Conservation (phyloP, 495 filamentous ascomycete species). For the Penicillium dipodomyicola region DNA sequence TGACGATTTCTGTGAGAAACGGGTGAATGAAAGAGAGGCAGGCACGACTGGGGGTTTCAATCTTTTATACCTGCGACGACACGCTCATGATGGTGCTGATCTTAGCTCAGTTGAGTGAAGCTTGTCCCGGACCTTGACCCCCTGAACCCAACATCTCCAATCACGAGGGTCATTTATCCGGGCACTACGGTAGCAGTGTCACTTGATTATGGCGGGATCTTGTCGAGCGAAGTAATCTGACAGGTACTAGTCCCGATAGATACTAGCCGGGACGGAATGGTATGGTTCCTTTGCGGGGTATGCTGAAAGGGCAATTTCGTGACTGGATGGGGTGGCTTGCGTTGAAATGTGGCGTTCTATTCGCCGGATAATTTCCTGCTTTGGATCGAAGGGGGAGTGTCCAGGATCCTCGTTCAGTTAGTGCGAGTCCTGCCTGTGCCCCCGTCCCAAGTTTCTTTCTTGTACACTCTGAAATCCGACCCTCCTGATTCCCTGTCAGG, state of each 20-base stretch:
- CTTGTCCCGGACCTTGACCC: slow-evolving; percentile 33
- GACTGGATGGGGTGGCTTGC: slow-evolving; percentile 6
- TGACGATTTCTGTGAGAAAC: slow-evolving; percentile 32
- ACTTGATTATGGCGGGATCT: slow-evolving; percentile 25
- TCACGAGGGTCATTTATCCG: slow-evolving; percentile 15
- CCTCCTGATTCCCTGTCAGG: slow-evolving; percentile 11
- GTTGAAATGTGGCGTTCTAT: slow-evolving; percentile 20
- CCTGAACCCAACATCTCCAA: slow-evolving; percentile 18
- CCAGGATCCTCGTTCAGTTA: slow-evolving; percentile 8
- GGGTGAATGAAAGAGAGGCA: slow-evolving; percentile 29
- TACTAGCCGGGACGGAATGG: slow-evolving; percentile 17
- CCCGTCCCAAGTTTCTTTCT: background rate
- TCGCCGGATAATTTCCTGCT: slow-evolving; percentile 22
- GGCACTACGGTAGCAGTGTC: slow-evolving; percentile 24
- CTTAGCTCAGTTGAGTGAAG: slow-evolving; percentile 29
- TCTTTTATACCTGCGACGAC: slow-evolving; percentile 33
- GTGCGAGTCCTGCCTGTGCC: slow-evolving; percentile 12
- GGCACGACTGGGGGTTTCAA: slow-evolving; percentile 29
- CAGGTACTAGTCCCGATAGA: no score
- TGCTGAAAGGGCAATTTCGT: slow-evolving; percentile 7
- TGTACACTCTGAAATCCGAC: slow-evolving; percentile 7
- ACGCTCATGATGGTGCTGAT: slow-evolving; percentile 21
- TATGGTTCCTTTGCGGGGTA: slow-evolving; percentile 23
- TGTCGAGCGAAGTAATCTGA: slow-evolving; percentile 14
- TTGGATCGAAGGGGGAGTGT: slow-evolving; percentile 7